phyloP scores from a whole-genome alignment of 768 basidiomycete genomes.

The Amanita molliuscula region DNA sequence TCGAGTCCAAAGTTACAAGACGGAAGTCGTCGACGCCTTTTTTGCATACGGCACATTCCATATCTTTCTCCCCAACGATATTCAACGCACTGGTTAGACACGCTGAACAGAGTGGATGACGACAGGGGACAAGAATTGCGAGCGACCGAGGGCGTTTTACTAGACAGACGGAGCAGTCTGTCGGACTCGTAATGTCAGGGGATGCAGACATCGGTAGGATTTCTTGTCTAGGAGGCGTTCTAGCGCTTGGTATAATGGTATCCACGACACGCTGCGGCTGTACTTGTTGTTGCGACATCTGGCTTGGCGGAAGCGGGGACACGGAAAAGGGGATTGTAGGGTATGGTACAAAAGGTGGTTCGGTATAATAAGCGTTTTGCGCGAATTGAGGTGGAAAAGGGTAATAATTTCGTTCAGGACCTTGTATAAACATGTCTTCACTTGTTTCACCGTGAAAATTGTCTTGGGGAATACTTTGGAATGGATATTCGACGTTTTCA shows the following conservation, averaged over 20 bases:
- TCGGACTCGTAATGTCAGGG: conserved; percentile 10
- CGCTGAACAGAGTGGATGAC: conserved; percentile 66
- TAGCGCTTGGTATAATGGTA: neutral
- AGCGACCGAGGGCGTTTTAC: conserved; percentile 30
- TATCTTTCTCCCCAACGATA: conserved; percentile 84
- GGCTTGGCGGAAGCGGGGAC: neutral
- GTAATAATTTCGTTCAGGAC: conserved; percentile 11
- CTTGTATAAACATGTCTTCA: conserved; percentile 6
- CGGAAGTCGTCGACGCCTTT: conserved; percentile 60
- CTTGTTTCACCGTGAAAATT: conserved; percentile 1
- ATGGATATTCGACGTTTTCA: conserved; percentile 33
- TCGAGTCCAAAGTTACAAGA: conserved; percentile 20
- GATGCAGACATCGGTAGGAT: neutral
- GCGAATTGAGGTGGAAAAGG: neutral
- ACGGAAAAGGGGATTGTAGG: conserved; percentile 5
- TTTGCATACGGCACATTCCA: conserved; percentile 78
- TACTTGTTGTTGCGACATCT: neutral
- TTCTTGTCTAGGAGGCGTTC: conserved; percentile 1
- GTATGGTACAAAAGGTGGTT: conserved; percentile 2
- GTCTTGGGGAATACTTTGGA: conserved; percentile 18
- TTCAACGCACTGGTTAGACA: conserved; percentile 83
- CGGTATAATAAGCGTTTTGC: conserved; percentile 4
- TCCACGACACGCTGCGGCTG: neutral
- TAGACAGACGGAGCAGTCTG: conserved; percentile 58
- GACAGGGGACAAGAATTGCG: conserved; percentile 65